These are phyloP conservation scores for Sporothrix luriei DNA, from an alignment of 2,329 filamentous ascomycete genomes.

Conservation along the genomic window DNA sequence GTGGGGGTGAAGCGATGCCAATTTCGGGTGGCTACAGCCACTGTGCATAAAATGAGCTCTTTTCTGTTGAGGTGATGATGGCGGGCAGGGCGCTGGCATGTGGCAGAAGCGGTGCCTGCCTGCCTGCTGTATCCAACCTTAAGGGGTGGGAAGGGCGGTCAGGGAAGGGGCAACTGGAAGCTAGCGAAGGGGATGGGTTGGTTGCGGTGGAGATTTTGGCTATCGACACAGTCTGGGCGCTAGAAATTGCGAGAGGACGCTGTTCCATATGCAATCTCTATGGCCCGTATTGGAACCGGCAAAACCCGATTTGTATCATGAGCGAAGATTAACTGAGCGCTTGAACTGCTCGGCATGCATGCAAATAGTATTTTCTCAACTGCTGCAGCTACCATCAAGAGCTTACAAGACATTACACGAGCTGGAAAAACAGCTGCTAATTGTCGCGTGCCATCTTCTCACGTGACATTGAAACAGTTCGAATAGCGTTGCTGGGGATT, in stretches of 20 bases:
- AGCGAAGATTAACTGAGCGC: not conserved
- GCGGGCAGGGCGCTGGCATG: conserved; percentile 26
- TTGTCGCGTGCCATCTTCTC: conserved; percentile 1
- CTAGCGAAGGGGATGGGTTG: not conserved
- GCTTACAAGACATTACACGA: not conserved
- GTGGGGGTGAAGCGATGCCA: conserved; percentile 22
- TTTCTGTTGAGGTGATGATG: conserved; percentile 32
- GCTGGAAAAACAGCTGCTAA: not conserved
- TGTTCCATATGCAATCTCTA: not conserved
- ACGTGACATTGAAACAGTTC: conserved; percentile 6
- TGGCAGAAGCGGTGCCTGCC: conserved; percentile 30
- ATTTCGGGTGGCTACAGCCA: conserved; percentile 31
- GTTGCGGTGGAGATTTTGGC: not conserved
- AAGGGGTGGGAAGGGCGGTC: conserved; percentile 18
- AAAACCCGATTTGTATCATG: not conserved
- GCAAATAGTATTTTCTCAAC: not conserved
- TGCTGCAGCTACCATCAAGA: not conserved
- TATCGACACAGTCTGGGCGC: not conserved
- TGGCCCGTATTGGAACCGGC: not conserved
- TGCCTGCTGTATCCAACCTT: not conserved
- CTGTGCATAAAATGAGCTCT: conserved; percentile 30
- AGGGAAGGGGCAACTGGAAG: conserved; percentile 9
- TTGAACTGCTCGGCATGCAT: not conserved
- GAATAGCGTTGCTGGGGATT: not conserved
- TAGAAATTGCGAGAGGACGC: conserved; percentile 9